These are phyloP conservation scores for Podosphaera aphanis DNA, from an alignment of 2,329 filamentous ascomycete species.

Conservation along the genomic window DNA sequence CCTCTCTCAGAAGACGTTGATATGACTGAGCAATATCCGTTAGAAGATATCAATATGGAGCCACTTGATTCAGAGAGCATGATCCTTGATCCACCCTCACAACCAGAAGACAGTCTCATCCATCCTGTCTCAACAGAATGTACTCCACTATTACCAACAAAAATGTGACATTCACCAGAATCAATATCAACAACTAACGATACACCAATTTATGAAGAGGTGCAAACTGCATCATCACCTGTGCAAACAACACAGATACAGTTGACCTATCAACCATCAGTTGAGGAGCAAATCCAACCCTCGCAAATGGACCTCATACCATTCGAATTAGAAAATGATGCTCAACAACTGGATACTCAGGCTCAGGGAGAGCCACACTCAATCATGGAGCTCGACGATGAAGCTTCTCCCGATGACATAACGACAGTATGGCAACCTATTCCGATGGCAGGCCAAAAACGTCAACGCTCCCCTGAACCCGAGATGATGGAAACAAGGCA, in stretches of 20 bases:
- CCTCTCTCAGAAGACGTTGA: too few species aligned
- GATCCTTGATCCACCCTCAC: background rate
- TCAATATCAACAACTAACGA: background rate
- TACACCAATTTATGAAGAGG: background rate
- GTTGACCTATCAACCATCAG: background rate
- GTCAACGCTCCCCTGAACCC: background rate
- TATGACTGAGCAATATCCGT: too few species aligned
- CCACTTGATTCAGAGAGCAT: background rate
- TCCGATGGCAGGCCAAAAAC: background rate
- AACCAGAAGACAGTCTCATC: background rate
- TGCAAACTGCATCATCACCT: background rate
- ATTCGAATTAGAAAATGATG: background rate
- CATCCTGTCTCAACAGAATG: background rate
- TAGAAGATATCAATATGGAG: background rate
- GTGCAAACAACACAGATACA: background rate
- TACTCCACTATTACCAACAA: background rate
- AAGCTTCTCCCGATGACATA: background rate
- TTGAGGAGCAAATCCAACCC: background rate
- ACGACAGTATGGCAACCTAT: constrained; percentile 1
- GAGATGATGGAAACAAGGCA: background rate
- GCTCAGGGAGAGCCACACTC: background rate
- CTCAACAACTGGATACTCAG: background rate
- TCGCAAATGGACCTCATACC: background rate
- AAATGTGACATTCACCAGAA: background rate
- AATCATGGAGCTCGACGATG: background rate